A percentile compares a stretch with the other conserved stretches of the same genome.
phyloP scores from a whole-genome alignment of 1,284 basidiomycete species.

The Ustilago trichophora region DNA sequence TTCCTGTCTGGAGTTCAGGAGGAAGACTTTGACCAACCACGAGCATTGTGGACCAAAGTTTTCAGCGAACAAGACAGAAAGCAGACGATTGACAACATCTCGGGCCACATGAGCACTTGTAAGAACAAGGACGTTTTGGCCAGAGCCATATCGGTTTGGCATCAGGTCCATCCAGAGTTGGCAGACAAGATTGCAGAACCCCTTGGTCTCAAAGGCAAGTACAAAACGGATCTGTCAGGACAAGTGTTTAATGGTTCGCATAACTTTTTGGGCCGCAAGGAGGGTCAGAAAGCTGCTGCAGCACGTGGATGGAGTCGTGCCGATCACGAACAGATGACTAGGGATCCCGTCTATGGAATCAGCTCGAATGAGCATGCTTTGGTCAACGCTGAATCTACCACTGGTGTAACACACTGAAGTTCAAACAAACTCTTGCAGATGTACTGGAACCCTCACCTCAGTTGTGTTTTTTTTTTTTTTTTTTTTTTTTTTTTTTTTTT shows the following conservation, averaged over 20 bases:
- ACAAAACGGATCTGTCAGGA: constrained; percentile 38
- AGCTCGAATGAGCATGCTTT: constrained; percentile 12
- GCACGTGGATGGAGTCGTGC: constrained; percentile 9
- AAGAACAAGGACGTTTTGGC: constrained; percentile 28
- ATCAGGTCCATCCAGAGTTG: constrained; percentile 46
- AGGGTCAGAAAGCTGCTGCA: constrained; percentile 6
- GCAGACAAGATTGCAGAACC: constrained; percentile 47
- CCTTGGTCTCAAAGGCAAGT: constrained; percentile 36
- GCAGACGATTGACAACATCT: constrained; percentile 35
- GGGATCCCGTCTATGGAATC: constrained; percentile 24
- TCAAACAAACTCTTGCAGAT: too few species aligned
- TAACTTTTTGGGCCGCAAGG: constrained; percentile 42
- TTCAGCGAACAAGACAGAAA: constrained; percentile 72
- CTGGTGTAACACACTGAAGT: too few species aligned
- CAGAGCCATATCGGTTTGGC: constrained; percentile 44
- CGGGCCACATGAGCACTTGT: constrained; percentile 51
- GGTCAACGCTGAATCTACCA: too few species aligned
- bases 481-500: too few species aligned
- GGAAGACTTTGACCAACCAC: constrained; percentile 86
- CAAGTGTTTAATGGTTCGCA: constrained; percentile 47
- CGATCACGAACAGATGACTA: constrained; percentile 11
- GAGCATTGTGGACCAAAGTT: constrained; percentile 80
- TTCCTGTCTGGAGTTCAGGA: constrained; percentile 76
- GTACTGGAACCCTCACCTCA: too few species aligned
- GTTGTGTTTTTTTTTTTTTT: too few species aligned